These are phyloP conservation scores for Perkinsus olseni DNA, from an alignment of 169 alveolate genomes.

Conservation along the genomic window DNA sequence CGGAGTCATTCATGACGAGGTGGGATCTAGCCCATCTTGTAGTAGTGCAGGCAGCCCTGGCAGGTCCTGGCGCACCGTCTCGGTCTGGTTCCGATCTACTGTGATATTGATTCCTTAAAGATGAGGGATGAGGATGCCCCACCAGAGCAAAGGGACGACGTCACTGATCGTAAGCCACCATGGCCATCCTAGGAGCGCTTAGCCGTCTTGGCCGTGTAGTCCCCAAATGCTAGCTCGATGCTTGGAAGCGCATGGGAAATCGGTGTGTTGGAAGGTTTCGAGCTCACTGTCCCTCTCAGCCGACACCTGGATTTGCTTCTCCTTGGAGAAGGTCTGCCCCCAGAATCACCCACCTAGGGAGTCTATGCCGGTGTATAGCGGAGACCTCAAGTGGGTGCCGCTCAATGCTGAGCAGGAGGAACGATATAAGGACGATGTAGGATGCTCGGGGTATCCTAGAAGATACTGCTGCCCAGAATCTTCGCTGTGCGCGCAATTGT, in stretches of 20 bases:
- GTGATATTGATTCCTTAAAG: constrained; percentile 65
- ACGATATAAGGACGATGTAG: constrained; percentile 34
- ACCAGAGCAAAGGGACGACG: constrained; percentile 24
- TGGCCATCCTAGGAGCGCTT: neutral
- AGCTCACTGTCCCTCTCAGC: neutral
- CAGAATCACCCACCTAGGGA: constrained; percentile 21
- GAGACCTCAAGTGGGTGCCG: constrained; percentile 61
- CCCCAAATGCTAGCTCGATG: too few relatives aligned
- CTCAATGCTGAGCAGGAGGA: constrained; percentile 52
- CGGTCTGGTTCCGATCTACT: constrained; percentile 76
- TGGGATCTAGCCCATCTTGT: constrained; percentile 5
- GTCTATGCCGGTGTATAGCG: constrained; percentile 55
- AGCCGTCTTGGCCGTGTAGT: neutral
- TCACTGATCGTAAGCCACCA: neutral
- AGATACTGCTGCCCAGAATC: too few relatives aligned
- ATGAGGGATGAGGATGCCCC: constrained; percentile 51
- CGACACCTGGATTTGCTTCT: constrained; percentile 17
- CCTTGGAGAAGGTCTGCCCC: constrained; percentile 16
- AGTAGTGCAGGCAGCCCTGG: neutral
- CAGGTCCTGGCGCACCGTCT: constrained; percentile 66
- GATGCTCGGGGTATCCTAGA: neutral
- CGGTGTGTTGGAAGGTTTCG: neutral
- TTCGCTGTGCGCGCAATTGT: neutral
- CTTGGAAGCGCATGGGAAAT: too few relatives aligned
- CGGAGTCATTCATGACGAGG: constrained; percentile 80